Percentiles rank a stretch among this genome's conserved stretches.
Evolutionary conservation across 2,329 filamentous ascomycete species (phyloP).

Genomic region (Chalara sp.): DNA sequence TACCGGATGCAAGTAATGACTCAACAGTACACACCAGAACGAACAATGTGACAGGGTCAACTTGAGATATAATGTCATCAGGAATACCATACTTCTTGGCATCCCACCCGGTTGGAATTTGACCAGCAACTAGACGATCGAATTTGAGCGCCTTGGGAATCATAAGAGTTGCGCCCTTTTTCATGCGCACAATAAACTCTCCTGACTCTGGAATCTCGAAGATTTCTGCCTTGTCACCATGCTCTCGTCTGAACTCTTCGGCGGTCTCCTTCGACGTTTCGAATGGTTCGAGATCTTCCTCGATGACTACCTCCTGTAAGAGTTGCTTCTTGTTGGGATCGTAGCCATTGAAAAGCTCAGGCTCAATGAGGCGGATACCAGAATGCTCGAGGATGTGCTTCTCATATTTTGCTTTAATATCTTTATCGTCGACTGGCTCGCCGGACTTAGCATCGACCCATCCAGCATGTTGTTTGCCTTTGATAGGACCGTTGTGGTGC

Average conservation of each 20-base stretch:
- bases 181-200: conserved; percentile 89
- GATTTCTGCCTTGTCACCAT: conserved; percentile 95
- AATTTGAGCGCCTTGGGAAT: conserved; percentile 97
- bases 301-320: conserved; percentile 93
- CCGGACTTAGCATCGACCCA: conserved; percentile 94
- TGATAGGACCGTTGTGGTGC: conserved; percentile 93
- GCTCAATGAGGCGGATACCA: conserved; percentile 95
- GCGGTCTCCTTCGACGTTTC: conserved; percentile 96
- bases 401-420: conserved; percentile 96
- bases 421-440: conserved; percentile 95
- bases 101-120: conserved; percentile 96
- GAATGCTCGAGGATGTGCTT: conserved; percentile 94
- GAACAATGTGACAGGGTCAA: conserved; percentile 92
- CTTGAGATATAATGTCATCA: conserved; percentile 95
- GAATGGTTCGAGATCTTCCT: conserved; percentile 95
- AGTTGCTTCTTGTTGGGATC: conserved; percentile 98
- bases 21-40: conserved; percentile 92
- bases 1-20: conserved; percentile 83
- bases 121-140: conserved; percentile 92
- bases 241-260: conserved; percentile 93
- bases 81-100: conserved; percentile 93
- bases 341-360: conserved; percentile 93
- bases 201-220: conserved; percentile 92
- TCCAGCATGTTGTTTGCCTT: conserved; percentile 92
- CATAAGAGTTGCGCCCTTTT: conserved; percentile 90